A percentile compares a stretch with the other conserved stretches of the same genome.
These are phyloP conservation scores for Catenaria anguillulae DNA, from an alignment of 371 early-diverging fungal species.

Conservation along the genomic window DNA sequence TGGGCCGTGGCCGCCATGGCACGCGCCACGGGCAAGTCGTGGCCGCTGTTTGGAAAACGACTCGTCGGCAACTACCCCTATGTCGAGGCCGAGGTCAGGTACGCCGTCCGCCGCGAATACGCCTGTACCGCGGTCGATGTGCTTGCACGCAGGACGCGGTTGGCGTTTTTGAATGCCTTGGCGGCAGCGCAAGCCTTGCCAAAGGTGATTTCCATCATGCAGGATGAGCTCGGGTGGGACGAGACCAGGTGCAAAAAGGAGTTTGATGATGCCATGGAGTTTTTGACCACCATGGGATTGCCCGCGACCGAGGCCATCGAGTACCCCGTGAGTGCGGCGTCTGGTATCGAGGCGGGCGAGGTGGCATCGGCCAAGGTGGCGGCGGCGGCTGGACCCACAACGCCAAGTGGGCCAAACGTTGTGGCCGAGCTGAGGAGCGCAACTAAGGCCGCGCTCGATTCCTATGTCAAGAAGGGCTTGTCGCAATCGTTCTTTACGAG, in stretches of 20 bases:
- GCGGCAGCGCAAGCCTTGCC: conserved; percentile 79
- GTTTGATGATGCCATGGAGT: conserved; percentile 47
- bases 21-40: conserved; percentile 48
- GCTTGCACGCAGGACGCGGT: conserved; percentile 79
- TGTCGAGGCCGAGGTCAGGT: conserved; percentile 89
- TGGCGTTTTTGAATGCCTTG: conserved; percentile 89
- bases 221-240: conserved; percentile 72
- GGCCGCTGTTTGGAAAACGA: conserved; percentile 67
- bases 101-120: conserved; percentile 82
- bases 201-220: conserved; percentile 82
- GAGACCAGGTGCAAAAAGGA: conserved; percentile 48
- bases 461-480: conserved; percentile 14
- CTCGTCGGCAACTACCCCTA: conserved; percentile 75
- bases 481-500: conserved; percentile 53
- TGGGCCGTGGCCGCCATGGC: conserved; percentile 76
- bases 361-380: conserved; percentile 5
- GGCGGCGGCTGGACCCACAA: not conserved
- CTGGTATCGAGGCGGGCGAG: not conserved
- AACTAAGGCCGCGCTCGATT: not conserved
- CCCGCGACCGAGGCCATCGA: conserved; percentile 14
- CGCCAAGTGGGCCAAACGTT: not conserved
- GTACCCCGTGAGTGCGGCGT: conserved; percentile 11
- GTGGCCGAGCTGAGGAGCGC: conserved; percentile 15
- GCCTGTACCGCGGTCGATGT: conserved; percentile 92
- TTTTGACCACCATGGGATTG: conserved; percentile 83